Conservation (phyloP, 2,329 filamentous ascomycete genomes). For the Monosporascus sp. region DNA sequence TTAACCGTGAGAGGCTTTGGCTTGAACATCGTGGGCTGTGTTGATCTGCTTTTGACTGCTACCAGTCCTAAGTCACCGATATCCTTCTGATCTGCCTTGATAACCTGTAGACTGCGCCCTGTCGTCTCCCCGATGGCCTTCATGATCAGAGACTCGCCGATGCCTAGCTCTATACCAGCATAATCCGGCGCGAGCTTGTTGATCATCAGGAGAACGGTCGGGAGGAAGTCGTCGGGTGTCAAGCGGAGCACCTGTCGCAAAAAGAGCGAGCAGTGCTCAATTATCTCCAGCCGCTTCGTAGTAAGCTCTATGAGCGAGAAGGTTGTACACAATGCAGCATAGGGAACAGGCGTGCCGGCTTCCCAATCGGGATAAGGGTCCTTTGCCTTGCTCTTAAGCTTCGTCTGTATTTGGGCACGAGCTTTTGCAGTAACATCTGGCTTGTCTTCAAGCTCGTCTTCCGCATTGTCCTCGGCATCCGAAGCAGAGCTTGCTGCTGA, state of each 20-base stretch:
- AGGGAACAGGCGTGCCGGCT: slow-evolving; percentile 80
- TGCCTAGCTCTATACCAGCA: slow-evolving; percentile 93
- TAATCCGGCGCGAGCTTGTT: slow-evolving; percentile 98
- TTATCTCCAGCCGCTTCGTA: slow-evolving; percentile 82
- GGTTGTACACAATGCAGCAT: slow-evolving; percentile 88
- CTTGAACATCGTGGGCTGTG: slow-evolving; percentile 97
- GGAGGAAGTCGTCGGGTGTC: slow-evolving; percentile 80
- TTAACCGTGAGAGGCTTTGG: slow-evolving; percentile 83
- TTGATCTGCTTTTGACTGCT: slow-evolving; percentile 90
- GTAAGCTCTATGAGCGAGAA: slow-evolving; percentile 95
- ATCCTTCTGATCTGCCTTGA: slow-evolving; percentile 93
- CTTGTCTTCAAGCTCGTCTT: slow-evolving; percentile 57
- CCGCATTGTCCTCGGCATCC: slow-evolving; percentile 47
- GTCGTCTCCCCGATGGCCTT: slow-evolving; percentile 96
- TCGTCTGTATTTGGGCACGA: slow-evolving; percentile 74
- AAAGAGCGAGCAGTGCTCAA: slow-evolving; percentile 84
- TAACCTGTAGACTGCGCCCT: slow-evolving; percentile 78
- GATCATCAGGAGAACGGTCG: slow-evolving; percentile 91
- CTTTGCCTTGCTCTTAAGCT: slow-evolving; percentile 61
- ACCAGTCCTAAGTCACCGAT: slow-evolving; percentile 94
- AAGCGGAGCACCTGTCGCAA: slow-evolving; percentile 89
- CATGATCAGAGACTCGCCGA: slow-evolving; percentile 97
- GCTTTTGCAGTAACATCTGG: slow-evolving; percentile 68
- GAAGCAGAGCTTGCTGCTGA: slow-evolving; percentile 39
- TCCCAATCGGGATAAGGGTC: slow-evolving; percentile 97